Evolutionary conservation across 345 rosid species (phyloP).

Genomic region (Euphorbia pulcherrima): DNA sequence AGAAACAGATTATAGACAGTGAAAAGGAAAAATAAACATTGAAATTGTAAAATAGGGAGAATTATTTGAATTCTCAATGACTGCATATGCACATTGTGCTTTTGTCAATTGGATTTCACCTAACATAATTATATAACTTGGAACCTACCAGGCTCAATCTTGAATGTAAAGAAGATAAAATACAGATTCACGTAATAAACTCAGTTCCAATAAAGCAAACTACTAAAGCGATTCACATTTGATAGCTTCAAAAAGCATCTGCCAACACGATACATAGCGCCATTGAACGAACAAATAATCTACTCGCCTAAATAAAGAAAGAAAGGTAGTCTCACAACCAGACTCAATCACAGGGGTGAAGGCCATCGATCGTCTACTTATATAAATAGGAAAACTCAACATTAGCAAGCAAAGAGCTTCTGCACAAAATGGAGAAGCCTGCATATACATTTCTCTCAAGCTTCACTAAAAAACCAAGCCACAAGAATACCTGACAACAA

Average conservation of each 20-base stretch:
- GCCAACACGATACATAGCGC: not conserved
- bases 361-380: constrained; percentile 12
- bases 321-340: not conserved
- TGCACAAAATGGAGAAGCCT: constrained; percentile 42
- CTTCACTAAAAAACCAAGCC: constrained; percentile 44
- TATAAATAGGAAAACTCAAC: constrained; percentile 21
- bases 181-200: too few species aligned
- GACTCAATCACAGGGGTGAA: constrained; percentile 8
- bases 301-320: not conserved
- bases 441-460: constrained; percentile 34
- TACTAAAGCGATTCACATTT: not conserved
- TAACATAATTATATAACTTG: too few species aligned
- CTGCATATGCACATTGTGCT: too few species aligned
- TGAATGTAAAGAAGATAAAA: too few species aligned
- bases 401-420: constrained; percentile 31
- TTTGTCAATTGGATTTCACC: too few species aligned
- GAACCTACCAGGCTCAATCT: too few species aligned
- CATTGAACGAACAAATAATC: constrained; percentile 8
- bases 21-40: too few species aligned
- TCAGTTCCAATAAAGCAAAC: too few species aligned
- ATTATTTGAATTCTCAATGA: too few species aligned
- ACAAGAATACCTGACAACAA: constrained; percentile 46
- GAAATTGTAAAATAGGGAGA: too few species aligned
- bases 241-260: constrained; percentile 2
- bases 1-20: too few species aligned